A percentile compares a stretch with the other conserved stretches of the same genome.
These are phyloP conservation scores for Arxiozyma slooffiae DNA, from an alignment of 1,139 yeast genomes.

Conservation along the genomic window DNA sequence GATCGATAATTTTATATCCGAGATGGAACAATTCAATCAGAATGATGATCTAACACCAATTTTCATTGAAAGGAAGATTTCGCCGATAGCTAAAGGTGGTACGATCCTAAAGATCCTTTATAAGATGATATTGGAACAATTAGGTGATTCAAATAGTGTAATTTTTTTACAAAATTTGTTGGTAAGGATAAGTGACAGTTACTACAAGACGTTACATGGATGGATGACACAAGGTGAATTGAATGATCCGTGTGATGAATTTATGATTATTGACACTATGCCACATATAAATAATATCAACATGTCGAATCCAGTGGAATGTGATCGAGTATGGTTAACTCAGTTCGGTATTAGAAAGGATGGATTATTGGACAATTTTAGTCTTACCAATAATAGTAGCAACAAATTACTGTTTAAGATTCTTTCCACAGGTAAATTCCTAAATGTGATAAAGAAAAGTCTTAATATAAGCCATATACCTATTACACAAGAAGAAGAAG, in stretches of 20 bases:
- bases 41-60: conserved; percentile 15
- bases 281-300: conserved; percentile 21
- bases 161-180: conserved; percentile 45
- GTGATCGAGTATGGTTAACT: conserved; percentile 83
- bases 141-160: conserved; percentile 57
- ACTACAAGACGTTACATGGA: conserved; percentile 55
- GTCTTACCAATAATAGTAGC: conserved; percentile 33
- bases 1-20: conserved; percentile 27
- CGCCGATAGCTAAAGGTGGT: conserved; percentile 59
- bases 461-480: conserved; percentile 8
- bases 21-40: conserved; percentile 22
- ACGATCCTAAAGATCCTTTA: conserved; percentile 54
- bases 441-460: conserved; percentile 44
- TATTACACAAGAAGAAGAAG: conserved; percentile 2
- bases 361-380: conserved; percentile 63
- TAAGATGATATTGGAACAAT: conserved; percentile 42
- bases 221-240: conserved; percentile 76
- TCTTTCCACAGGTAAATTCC: conserved; percentile 72
- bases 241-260: conserved; percentile 76
- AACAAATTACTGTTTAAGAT: conserved; percentile 38
- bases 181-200: conserved; percentile 52
- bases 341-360: conserved; percentile 66
- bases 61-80: conserved; percentile 42
- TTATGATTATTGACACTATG: conserved; percentile 46
- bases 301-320: conserved; percentile 36